Conservation (phyloP, 2,329 filamentous ascomycete species). For the Juglanconis oblonga region DNA sequence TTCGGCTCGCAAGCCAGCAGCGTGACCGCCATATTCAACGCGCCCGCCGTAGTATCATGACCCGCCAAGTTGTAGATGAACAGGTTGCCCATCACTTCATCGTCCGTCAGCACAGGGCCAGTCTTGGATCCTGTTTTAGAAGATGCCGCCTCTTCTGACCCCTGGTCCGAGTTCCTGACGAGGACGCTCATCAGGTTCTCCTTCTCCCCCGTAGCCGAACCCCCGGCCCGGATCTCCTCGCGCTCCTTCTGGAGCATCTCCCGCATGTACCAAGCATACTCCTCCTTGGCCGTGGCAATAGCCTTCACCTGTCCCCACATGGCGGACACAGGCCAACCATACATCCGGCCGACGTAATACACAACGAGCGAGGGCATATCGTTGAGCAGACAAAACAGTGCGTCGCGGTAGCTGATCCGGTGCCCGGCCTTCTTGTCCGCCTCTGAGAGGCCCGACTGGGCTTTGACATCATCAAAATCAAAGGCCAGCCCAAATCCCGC, state of each 20-base stretch:
- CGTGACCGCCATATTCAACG: constrained; percentile 39
- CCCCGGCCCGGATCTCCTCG: not conserved
- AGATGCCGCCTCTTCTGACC: not conserved
- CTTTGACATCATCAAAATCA: not conserved
- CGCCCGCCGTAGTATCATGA: constrained; percentile 26
- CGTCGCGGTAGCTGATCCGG: not conserved
- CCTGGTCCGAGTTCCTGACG: not conserved
- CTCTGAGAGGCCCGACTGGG: not conserved
- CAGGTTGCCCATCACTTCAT: constrained; percentile 26
- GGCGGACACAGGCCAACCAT: not conserved
- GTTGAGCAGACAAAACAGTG: not conserved
- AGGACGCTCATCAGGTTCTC: constrained; percentile 1
- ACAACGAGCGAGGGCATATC: not conserved
- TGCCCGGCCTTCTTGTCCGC: not conserved
- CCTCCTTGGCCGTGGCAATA: not conserved
- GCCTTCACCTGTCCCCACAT: not conserved
- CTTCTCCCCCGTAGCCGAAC: not conserved
- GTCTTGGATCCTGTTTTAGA: not conserved
- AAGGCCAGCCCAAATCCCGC: constrained; percentile 1
- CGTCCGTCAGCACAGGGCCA: not conserved
- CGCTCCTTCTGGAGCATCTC: not conserved
- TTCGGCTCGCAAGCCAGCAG: constrained; percentile 35
- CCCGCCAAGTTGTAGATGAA: constrained; percentile 29
- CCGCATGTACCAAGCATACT: not conserved
- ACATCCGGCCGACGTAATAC: not conserved